These are phyloP conservation scores for Globisporangium cystogenes DNA, from an alignment of 352 stramenopile species.

Conservation along the genomic window DNA sequence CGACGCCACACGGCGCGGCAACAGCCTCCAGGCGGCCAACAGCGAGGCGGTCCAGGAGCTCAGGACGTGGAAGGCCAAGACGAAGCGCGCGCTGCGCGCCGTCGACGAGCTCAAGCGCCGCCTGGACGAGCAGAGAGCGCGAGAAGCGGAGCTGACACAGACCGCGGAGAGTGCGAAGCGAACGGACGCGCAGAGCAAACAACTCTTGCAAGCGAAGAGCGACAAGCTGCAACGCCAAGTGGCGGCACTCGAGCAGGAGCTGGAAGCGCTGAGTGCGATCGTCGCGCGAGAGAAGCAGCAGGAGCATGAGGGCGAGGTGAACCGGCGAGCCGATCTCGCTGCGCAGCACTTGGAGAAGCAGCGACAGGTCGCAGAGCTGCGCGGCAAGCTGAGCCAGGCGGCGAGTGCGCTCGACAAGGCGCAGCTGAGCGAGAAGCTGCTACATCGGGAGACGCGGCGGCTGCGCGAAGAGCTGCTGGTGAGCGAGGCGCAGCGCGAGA, in stretches of 20 bases:
- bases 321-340: slow-evolving; percentile 14
- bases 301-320: slow-evolving; percentile 16
- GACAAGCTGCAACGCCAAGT: slow-evolving; percentile 26
- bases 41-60: slow-evolving; percentile 24
- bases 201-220: slow-evolving; percentile 27
- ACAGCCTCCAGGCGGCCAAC: slow-evolving; percentile 10
- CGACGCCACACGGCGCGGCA: slow-evolving; percentile 12
- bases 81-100: slow-evolving; percentile 23
- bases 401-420: slow-evolving; percentile 26
- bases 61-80: slow-evolving; percentile 37
- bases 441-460: slow-evolving; percentile 39
- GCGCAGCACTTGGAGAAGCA: slow-evolving; percentile 32
- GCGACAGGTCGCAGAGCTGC: slow-evolving; percentile 18
- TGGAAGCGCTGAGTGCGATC: slow-evolving; percentile 16
- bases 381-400: slow-evolving; percentile 20
- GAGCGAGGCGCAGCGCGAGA: slow-evolving; percentile 53
- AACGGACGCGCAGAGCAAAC: slow-evolving; percentile 19
- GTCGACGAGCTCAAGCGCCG: slow-evolving; percentile 31
- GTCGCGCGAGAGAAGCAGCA: slow-evolving; percentile 13
- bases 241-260: slow-evolving; percentile 5
- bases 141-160: slow-evolving; percentile 10
- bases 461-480: slow-evolving; percentile 56
- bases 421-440: slow-evolving; percentile 37
- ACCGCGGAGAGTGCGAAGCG: slow-evolving; percentile 18
- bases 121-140: slow-evolving; percentile 7